phyloP scores from a whole-genome alignment of 108 stramenopile genomes.

The Nitzschia sp. region DNA sequence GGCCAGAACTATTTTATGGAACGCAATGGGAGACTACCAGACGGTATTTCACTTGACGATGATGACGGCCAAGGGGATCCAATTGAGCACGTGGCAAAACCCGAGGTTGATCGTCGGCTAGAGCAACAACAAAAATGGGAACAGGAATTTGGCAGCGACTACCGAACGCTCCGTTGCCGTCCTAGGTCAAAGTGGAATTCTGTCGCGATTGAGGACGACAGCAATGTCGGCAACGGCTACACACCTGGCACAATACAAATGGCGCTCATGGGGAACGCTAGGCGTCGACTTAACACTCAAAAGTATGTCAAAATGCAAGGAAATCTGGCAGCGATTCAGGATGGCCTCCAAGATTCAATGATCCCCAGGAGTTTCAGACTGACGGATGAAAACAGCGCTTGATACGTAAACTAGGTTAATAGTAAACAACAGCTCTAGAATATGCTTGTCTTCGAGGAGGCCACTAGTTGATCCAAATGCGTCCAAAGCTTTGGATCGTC shows the following conservation, averaged over 20 bases:
- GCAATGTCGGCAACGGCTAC: background rate
- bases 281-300: background rate
- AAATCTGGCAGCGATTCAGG: background rate
- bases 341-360: background rate
- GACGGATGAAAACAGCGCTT: background rate
- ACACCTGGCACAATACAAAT: background rate
- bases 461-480: slow-evolving; percentile 13
- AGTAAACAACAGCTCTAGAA: no score
- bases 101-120: background rate
- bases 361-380: background rate
- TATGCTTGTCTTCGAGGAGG: no score
- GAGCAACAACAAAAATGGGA: background rate
- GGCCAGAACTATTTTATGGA: background rate
- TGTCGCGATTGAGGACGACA: background rate
- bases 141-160: background rate
- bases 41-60: slow-evolving; percentile 43
- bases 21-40: slow-evolving; percentile 32
- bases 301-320: background rate
- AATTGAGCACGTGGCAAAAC: background rate
- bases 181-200: background rate
- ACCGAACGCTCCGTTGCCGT: background rate
- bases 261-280: background rate
- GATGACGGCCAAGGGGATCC: slow-evolving; percentile 12
- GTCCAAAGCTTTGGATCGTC: slow-evolving; percentile 23
- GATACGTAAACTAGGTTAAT: no score